Evolutionary conservation across 371 early-diverging fungal species (phyloP).

Genomic region (Lichtheimia corymbifera): DNA sequence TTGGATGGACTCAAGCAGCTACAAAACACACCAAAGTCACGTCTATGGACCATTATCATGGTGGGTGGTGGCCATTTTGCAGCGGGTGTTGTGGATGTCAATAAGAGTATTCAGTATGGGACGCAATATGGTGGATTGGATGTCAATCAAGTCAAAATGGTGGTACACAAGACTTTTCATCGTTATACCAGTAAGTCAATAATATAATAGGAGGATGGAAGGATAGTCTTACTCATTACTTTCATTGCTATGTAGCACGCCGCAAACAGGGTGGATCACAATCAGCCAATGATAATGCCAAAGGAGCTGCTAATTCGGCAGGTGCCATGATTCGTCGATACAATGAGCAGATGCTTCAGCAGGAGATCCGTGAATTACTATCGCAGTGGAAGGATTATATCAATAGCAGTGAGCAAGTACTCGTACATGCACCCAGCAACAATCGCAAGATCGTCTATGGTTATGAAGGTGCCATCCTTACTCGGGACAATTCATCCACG

Average conservation of each 20-base stretch:
- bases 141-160: constrained; percentile 32
- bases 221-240: neutral
- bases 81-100: constrained; percentile 80
- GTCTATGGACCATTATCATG: constrained; percentile 82
- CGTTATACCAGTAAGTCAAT: constrained; percentile 80
- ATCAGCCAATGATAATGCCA: constrained; percentile 74
- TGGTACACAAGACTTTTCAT: constrained; percentile 89
- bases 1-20: constrained; percentile 11
- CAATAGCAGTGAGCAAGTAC: constrained; percentile 56
- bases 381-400: constrained; percentile 67
- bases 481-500: constrained; percentile 51
- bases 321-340: constrained; percentile 89
- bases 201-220: neutral
- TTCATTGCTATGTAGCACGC: constrained; percentile 55
- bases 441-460: constrained; percentile 63
- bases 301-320: constrained; percentile 88
- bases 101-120: constrained; percentile 39
- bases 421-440: constrained; percentile 67
- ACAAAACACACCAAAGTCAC: constrained; percentile 22
- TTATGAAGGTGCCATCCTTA: constrained; percentile 65
- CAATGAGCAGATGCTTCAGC: constrained; percentile 79
- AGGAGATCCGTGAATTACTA: constrained; percentile 77
- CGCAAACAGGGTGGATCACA: constrained; percentile 96
- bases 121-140: constrained; percentile 12
- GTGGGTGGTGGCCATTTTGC: constrained; percentile 91